Base-by-base conservation (phyloP, 768 basidiomycete species). In the Tubosaeta brunneosetosa region DNA sequence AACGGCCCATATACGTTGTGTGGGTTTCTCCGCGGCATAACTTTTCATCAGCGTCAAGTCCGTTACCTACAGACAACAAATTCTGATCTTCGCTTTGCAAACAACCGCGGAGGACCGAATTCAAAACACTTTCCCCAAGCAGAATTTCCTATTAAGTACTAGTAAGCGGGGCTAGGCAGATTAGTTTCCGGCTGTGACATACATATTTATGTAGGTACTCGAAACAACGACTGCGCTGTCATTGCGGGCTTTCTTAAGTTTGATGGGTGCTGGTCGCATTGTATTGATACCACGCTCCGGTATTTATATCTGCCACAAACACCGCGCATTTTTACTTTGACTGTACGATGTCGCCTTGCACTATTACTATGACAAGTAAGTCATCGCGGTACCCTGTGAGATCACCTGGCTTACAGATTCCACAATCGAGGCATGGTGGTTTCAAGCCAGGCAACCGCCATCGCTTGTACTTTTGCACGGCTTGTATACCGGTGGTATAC, bases 401-500 rank as follows among this genome's bases (percentile, higher is more conserved):
- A 8, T 44, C 29, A 44, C 29, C 8, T 31, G 44, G 27, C 44
- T 44, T 29, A 44, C n/a, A 11, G 6, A 44, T 44, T 14, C 5
- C 3, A 17, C 29, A 12, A 32, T 32, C 13, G 32, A 44, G 44
- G 12, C 17, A 9, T 44, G 31, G 44, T 44, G 10, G 44, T 44
- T 19, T 31, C 44, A 6, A 31, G 27, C n/a, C 44, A 44, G 26
- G 44, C 17, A n/a, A 32, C n/a, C 8, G 55, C 50, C 33, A 47
- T 55, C 12, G 13, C 19, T 17, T 40, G 31, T 26, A 58, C 53
- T 16, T 7, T 46, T 19, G 16, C 37, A 10, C 41, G 56, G 26
- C 43, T 58, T 9, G 17, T 44, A 11, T 51, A 54, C 42, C 44
- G 53, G 25, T 58, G 49, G 49, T 29, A 44, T 40, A 45, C 44